phyloP scores from a whole-genome alignment of 2,329 filamentous ascomycete species.

The Didymella keratinophila region DNA sequence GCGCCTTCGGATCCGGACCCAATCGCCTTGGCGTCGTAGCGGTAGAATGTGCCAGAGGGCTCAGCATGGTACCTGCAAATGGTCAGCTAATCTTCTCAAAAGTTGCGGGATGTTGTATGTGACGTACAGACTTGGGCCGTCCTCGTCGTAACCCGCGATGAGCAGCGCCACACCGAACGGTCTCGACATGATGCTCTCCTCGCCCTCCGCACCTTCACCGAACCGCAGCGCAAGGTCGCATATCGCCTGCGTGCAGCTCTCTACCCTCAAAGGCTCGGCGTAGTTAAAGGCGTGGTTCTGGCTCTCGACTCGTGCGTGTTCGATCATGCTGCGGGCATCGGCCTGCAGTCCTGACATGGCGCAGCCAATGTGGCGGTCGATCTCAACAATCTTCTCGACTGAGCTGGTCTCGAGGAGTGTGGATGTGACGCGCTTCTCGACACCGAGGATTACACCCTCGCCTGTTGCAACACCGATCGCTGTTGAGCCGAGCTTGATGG shows the following conservation, averaged over 20 bases:
- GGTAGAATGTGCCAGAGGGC: constrained; percentile 97
- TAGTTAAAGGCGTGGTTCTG: constrained; percentile 99
- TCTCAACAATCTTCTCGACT: constrained; percentile 99
- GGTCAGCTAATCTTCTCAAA: constrained; percentile 5
- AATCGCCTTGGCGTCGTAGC: constrained; percentile 98
- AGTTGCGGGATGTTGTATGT: neutral
- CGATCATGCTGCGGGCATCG: constrained; percentile 95
- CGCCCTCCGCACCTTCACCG: constrained; percentile 94
- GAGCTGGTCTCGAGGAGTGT: constrained; percentile 97
- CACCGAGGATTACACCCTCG: constrained; percentile 93
- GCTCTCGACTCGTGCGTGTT: constrained; percentile 96
- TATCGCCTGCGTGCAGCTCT: constrained; percentile 98
- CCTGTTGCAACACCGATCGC: constrained; percentile 97
- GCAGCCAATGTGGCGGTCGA: constrained; percentile 97
- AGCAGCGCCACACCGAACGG: constrained; percentile 96
- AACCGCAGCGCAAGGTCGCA: constrained; percentile 96
- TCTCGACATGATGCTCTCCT: constrained; percentile 98
- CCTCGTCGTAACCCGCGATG: constrained; percentile 97
- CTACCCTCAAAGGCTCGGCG: constrained; percentile 90
- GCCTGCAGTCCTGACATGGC: constrained; percentile 98
- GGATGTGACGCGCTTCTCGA: constrained; percentile 98
- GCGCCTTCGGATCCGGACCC: constrained; percentile 96
- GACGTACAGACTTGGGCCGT: constrained; percentile 84
- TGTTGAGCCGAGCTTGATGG: constrained; percentile 98
- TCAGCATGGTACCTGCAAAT: constrained; percentile 84